A percentile compares a stretch with the other conserved stretches of the same genome.
These are phyloP conservation scores for Monosporascus cannonballus DNA, from an alignment of 2,329 filamentous ascomycete genomes.

Conservation along the genomic window DNA sequence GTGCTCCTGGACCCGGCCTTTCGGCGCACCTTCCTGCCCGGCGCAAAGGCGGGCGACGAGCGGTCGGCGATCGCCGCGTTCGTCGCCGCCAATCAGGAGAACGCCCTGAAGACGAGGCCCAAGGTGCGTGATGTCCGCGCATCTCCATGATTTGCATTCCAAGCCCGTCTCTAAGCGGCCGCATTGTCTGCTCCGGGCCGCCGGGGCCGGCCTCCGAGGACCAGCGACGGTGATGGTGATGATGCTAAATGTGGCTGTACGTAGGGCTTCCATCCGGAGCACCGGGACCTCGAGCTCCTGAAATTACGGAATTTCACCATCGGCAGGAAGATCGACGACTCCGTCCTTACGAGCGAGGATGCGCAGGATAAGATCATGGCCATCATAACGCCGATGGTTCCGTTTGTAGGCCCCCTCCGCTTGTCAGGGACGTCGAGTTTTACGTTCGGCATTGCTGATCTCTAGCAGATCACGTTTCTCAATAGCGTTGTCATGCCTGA, in stretches of 20 bases:
- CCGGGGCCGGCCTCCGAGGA: no score
- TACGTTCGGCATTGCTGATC: neutral
- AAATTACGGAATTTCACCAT: slow-evolving; percentile 77
- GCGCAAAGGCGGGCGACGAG: slow-evolving; percentile 42
- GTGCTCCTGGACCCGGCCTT: slow-evolving; percentile 58
- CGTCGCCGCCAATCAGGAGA: slow-evolving; percentile 60
- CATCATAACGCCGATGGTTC: slow-evolving; percentile 62
- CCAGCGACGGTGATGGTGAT: neutral
- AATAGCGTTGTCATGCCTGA: slow-evolving; percentile 73
- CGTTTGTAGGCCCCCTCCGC: slow-evolving; percentile 61
- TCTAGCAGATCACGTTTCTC: slow-evolving; percentile 58
- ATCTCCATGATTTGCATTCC: no score
- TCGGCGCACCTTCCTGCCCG: slow-evolving; percentile 58
- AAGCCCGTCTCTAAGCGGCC: no score
- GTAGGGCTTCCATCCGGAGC: slow-evolving; percentile 68
- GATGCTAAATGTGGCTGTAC: neutral
- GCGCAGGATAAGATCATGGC: slow-evolving; percentile 60
- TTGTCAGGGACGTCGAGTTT: neutral
- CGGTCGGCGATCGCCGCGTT: slow-evolving; percentile 61
- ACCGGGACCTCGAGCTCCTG: slow-evolving; percentile 74
- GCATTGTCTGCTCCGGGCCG: no score
- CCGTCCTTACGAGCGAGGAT: slow-evolving; percentile 54
- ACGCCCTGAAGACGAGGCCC: slow-evolving; percentile 77
- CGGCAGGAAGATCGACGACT: slow-evolving; percentile 59
- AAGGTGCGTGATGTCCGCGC: slow-evolving; percentile 51